Evolutionary conservation across 129 eudicot species (phyloP).

Genomic region (Flaveria linearis): DNA sequence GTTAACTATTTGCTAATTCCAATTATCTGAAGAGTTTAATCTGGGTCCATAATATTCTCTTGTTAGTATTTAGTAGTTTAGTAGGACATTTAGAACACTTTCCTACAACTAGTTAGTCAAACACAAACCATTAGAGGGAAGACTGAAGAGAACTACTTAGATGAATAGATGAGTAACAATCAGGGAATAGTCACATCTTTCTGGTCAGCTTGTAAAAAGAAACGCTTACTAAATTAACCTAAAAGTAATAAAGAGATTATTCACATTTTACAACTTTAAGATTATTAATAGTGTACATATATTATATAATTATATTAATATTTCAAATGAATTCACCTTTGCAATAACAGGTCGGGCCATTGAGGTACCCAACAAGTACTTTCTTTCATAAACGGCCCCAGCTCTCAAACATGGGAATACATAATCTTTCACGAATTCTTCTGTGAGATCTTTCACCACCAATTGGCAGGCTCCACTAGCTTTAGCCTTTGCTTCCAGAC

Average conservation of each 20-base stretch:
- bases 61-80: no score
- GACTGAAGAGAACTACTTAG: no score
- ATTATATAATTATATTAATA: background rate
- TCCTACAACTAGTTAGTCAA: no score
- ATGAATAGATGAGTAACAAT: no score
- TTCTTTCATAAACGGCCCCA: slow-evolving; percentile 91
- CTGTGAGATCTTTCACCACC: slow-evolving; percentile 90
- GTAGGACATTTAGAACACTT: no score
- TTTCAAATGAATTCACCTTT: slow-evolving; percentile 50
- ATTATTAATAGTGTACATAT: background rate
- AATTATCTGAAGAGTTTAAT: background rate
- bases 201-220: no score
- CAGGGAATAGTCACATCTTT: no score
- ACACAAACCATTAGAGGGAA: no score
- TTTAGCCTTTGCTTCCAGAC: slow-evolving; percentile 91
- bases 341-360: slow-evolving; percentile 99
- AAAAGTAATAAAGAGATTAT: background rate
- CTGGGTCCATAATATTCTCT: no score
- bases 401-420: slow-evolving; percentile 93
- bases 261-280: background rate
- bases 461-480: slow-evolving; percentile 97
- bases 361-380: slow-evolving; percentile 95
- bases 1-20: background rate
- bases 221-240: background rate
- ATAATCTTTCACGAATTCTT: slow-evolving; percentile 87